Conservation (phyloP, 768 basidiomycete species). For the Russula virescens region DNA sequence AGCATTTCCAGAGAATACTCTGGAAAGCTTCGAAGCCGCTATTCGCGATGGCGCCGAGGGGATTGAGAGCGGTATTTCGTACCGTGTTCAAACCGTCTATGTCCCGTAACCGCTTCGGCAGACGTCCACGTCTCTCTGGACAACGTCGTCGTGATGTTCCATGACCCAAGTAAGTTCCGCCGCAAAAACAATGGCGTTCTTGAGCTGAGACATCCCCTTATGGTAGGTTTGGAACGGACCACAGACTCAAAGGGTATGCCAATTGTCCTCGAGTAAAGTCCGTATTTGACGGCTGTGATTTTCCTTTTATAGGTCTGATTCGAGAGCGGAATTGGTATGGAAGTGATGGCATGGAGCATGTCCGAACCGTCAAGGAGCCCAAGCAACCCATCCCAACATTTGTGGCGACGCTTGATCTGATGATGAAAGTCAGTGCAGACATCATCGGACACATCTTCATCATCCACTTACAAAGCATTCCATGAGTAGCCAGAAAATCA, state of each 20-base stretch:
- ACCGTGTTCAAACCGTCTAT: slow-evolving; percentile 14
- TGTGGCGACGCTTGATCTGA: slow-evolving; percentile 66
- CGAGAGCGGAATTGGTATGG: slow-evolving; percentile 46
- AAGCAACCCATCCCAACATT: slow-evolving; percentile 91
- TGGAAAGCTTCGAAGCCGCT: slow-evolving; percentile 91
- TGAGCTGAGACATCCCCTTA: not conserved
- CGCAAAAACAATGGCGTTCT: not conserved
- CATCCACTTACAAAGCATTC: slow-evolving; percentile 6
- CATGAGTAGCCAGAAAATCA: slow-evolving; percentile 58
- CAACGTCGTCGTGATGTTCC: slow-evolving; percentile 89
- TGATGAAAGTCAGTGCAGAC: slow-evolving; percentile 58
- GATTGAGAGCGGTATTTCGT: slow-evolving; percentile 91
- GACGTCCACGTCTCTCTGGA: slow-evolving; percentile 94
- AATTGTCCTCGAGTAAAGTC: not conserved
- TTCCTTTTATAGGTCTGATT: slow-evolving; percentile 46
- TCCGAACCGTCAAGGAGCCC: slow-evolving; percentile 74
- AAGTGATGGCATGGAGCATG: slow-evolving; percentile 57
- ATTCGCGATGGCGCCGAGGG: slow-evolving; percentile 93
- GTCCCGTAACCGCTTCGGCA: slow-evolving; percentile 52
- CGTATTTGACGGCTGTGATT: slow-evolving; percentile 17
- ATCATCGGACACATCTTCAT: slow-evolving; percentile 15
- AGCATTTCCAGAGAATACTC: slow-evolving; percentile 87
- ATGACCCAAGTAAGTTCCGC: slow-evolving; percentile 66
- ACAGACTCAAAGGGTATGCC: slow-evolving; percentile 65
- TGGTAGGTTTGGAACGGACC: slow-evolving; percentile 63